Evolutionary conservation across 345 rosid genomes (phyloP).

Genomic region (Triadica sebifera): DNA sequence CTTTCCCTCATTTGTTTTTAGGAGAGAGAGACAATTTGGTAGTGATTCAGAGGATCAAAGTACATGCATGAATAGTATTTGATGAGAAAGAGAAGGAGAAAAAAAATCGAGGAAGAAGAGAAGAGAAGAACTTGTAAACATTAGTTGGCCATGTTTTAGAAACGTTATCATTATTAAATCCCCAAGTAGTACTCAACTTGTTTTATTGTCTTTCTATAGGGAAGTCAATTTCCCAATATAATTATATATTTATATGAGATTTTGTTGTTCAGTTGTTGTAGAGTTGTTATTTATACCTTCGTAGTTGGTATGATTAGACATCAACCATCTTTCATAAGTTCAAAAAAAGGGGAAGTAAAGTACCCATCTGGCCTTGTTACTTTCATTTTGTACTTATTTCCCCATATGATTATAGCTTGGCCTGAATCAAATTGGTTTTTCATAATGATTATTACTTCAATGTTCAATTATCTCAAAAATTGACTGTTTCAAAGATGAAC

Average conservation of each 20-base stretch:
- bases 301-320: constrained; percentile 33
- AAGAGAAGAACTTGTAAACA: constrained; percentile 8
- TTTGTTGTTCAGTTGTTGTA: constrained; percentile 43
- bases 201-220: constrained; percentile 3
- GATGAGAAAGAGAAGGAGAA: background rate
- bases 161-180: constrained; percentile 15
- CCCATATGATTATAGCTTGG: background rate
- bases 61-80: background rate
- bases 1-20: constrained; percentile 61
- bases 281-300: constrained; percentile 44
- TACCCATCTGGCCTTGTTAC: too few species aligned
- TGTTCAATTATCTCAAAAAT: background rate
- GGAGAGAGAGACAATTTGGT: constrained; percentile 4
- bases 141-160: constrained; percentile 56
- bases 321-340: constrained; percentile 29
- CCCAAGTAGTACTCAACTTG: background rate
- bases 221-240: constrained; percentile 20
- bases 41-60: background rate
- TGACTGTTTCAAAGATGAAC: background rate
- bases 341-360: too few species aligned
- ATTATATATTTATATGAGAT: constrained; percentile 7
- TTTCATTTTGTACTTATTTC: background rate
- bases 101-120: background rate
- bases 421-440: too few species aligned
- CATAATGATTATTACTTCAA: background rate